These are phyloP conservation scores for Globisporangium viniferum DNA, from an alignment of 352 stramenopile species.

Conservation along the genomic window DNA sequence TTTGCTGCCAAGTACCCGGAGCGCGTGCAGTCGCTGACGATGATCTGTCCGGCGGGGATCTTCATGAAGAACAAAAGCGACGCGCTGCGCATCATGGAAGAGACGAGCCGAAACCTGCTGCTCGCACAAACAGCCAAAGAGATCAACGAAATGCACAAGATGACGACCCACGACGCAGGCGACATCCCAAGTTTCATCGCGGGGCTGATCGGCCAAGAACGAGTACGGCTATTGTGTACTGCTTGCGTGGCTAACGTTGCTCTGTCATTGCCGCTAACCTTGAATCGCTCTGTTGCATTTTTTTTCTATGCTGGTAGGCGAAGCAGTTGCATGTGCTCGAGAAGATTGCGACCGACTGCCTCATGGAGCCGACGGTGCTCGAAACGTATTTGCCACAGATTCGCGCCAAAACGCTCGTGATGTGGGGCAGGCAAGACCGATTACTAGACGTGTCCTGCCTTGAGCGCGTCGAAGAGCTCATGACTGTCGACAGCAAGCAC, in stretches of 20 bases:
- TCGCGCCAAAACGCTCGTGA: conserved; percentile 42
- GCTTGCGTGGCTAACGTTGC: not conserved
- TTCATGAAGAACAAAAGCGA: conserved; percentile 65
- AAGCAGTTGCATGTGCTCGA: conserved; percentile 49
- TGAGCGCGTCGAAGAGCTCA: conserved; percentile 48
- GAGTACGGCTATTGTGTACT: conserved; percentile 18
- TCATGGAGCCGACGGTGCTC: conserved; percentile 44
- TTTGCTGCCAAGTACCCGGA: conserved; percentile 64
- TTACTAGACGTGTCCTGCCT: conserved; percentile 65
- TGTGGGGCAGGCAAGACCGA: conserved; percentile 67
- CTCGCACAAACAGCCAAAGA: conserved; percentile 57
- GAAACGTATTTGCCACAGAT: conserved; percentile 55
- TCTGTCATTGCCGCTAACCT: not conserved
- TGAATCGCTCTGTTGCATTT: not conserved
- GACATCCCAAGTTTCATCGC: conserved; percentile 37
- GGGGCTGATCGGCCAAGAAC: conserved; percentile 33
- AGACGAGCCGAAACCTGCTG: conserved; percentile 62
- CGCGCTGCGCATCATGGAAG: conserved; percentile 49
- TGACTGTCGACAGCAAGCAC: conserved; percentile 29
- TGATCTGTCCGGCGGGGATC: conserved; percentile 73
- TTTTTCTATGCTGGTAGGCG: not conserved
- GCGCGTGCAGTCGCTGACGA: conserved; percentile 53
- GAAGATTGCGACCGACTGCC: conserved; percentile 50
- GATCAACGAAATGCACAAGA: conserved; percentile 49
- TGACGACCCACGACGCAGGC: conserved; percentile 32